phyloP scores from a whole-genome alignment of 2,329 filamentous ascomycete species.

The Trichoderma atrobrunneum region DNA sequence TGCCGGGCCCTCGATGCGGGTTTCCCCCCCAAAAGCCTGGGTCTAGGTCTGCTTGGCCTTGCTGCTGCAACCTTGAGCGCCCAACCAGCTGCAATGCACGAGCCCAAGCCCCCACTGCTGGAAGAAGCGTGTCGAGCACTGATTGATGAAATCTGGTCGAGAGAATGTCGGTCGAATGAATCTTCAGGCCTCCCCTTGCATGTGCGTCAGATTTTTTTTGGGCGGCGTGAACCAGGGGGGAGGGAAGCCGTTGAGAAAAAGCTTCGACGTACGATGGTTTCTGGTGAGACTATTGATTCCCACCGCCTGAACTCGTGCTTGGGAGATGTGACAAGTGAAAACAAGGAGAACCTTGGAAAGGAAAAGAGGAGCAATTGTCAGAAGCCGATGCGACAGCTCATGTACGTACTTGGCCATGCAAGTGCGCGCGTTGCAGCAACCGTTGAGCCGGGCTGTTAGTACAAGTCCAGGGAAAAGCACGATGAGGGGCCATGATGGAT shows the following conservation, averaged over 20 bases:
- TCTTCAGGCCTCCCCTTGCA: conserved; percentile 12
- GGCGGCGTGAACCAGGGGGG: conserved; percentile 11
- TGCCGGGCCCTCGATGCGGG: conserved; percentile 6
- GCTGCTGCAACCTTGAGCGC: background rate
- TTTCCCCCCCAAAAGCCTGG: background rate
- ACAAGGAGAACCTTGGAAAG: background rate
- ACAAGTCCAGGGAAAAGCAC: background rate
- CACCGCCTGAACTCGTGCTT: background rate
- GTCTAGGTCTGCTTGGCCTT: background rate
- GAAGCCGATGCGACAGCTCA: conserved; percentile 6
- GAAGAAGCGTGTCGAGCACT: conserved; percentile 17
- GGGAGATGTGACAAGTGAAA: background rate
- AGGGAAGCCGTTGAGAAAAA: background rate
- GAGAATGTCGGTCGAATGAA: conserved; percentile 10
- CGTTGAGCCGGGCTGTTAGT: background rate
- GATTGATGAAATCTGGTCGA: conserved; percentile 11
- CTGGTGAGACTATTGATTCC: background rate
- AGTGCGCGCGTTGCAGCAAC: conserved; percentile 9
- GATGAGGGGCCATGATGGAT: background rate
- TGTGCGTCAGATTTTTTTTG: conserved; percentile 3
- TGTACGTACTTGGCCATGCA: conserved; percentile 2
- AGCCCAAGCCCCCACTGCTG: conserved; percentile 13
- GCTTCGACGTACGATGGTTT: background rate
- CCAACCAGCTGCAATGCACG: conserved; percentile 10
- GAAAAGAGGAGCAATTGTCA: background rate